Base-by-base conservation (phyloP, 805 yeast genomes). In the Phaffomyces thermotolerans region DNA sequence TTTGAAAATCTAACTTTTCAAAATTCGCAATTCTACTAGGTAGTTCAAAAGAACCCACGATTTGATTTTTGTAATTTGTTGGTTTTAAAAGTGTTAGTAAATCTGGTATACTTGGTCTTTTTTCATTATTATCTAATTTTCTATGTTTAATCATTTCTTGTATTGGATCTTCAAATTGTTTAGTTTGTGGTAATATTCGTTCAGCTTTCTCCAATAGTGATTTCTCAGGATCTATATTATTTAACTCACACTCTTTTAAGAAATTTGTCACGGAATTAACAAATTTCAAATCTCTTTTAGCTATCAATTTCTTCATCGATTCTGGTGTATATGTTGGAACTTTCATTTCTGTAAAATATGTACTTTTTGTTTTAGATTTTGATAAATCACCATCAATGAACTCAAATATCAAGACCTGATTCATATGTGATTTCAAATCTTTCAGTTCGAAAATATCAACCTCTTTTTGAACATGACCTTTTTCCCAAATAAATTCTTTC, bases 391-490 rank as follows among this genome's bases (percentile, higher is more conserved):
- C 85, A 59, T 90, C 95, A 15, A 77, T 69, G 59, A 90, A 86
- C 50, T 84, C 90, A 56, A 90, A 84, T 2, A 86, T 68, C 24
- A 90, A 66, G 8, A 85, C 54, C 50, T 81, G 89, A 18, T 71
- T 68, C 0, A 68, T 59, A 10, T 56, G 58, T 6, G 35, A 25
- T 6, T 53, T 57, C 13, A 59, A 59, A 12, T 65, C 65, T 47
- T 75, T 72, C 18, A 78, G 62, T 37, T 75, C 68, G 43, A 69
- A 75, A 34, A 75, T 66, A 55, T 77, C 83, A 10, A 66, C 63
- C 34, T 76, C 79, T 37, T 76, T 74, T 52, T 78, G 82, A 34
- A 76, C 68, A 40, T 67, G 79, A 3, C 84, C 84, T 36, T 62
- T 58, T 4, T 63, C 60, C 51, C 63, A 66, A 36, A 59, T 61